Evolutionary conservation across 192 early-diverging fungal species (phyloP).

Genomic region (Linnemannia zychae): DNA sequence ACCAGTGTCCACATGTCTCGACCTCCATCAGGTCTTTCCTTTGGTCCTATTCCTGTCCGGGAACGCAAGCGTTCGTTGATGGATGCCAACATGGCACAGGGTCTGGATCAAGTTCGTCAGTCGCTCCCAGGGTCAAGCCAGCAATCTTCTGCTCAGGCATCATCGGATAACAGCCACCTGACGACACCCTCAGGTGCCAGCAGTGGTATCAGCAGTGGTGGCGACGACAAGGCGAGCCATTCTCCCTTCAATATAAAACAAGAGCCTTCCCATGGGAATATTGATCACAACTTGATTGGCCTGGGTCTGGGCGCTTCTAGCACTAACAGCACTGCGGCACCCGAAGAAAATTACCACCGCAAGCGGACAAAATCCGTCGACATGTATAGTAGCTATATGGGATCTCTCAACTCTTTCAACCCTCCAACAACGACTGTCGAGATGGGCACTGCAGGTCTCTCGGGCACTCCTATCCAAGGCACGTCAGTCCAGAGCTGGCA

Average conservation of each 20-base stretch:
- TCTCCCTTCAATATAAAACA: conserved; percentile 20
- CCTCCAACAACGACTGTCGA: neutral
- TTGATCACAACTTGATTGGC: conserved; percentile 29
- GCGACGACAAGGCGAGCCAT: conserved; percentile 10
- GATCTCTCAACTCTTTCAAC: conserved; percentile 26
- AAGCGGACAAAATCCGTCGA: conserved; percentile 56
- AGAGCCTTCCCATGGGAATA: neutral
- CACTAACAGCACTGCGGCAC: neutral
- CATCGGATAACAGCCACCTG: conserved; percentile 7
- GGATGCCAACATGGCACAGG: conserved; percentile 46
- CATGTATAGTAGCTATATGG: conserved; percentile 49
- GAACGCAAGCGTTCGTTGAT: conserved; percentile 52
- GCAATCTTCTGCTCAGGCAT: conserved; percentile 2
- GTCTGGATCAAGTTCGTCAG: conserved; percentile 53
- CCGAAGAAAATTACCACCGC: conserved; percentile 47
- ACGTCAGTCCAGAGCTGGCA: conserved; percentile 55
- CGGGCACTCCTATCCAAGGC: conserved; percentile 21
- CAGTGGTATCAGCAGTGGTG: neutral
- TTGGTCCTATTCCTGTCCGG: conserved; percentile 50
- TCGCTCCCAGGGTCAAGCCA: conserved; percentile 8
- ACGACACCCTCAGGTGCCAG: neutral
- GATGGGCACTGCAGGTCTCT: conserved; percentile 2
- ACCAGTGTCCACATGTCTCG: conserved; percentile 27
- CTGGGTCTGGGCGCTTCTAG: conserved; percentile 33
- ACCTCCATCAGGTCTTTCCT: conserved; percentile 46